Base-by-base conservation (phyloP, 2,329 filamentous ascomycete genomes). In the Hortaea sp. region DNA sequence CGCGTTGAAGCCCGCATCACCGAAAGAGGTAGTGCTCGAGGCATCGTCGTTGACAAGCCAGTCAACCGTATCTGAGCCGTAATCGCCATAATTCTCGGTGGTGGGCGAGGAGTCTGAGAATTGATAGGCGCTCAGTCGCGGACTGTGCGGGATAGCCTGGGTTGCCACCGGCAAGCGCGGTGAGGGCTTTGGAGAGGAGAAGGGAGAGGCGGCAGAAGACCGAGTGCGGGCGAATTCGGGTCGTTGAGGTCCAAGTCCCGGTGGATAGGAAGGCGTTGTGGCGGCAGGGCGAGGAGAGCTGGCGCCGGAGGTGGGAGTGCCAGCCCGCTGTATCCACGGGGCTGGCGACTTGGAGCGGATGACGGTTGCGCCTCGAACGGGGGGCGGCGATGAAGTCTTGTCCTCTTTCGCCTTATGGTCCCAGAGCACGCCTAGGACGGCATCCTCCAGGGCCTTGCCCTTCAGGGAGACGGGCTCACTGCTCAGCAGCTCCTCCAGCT, bases 21-120 rank as follows among this genome's bases (percentile, higher is more conserved):
- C 79, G 27, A 82, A 85, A 27, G 88, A 95, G 27, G 87, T 82
- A 48, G 88, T 78, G 56, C 84, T 89, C 58, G 83, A 85, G 45
- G 79, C 81, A 58, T 87, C 84, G 63, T 92, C 92, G 56, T 78
- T 82, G 44, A 95, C 87, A 40, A 97, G 76, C 92, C 90, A 97
- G 66, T 97, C 90, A 44, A 98, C 88, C 57, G 92, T 95, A 64
- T 97, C 90, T 52, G 84, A 86, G 55, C 90, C 89, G 61, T 88
- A 84, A 58, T 97, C 88, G 47, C 88, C 88, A 62, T 94, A 90
- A 49, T 86, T 85, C 60, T 97, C 89, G 39, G 83, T 82, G 12
- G 85, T 81, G 5, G 87, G 84, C 42, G 81, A 86, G 13, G 82
- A 77, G 59, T 95, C 88, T 61, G 81, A 90, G 68, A 95, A 95